Base-by-base conservation (phyloP, 1,284 basidiomycete genomes). In the Fomitopsis palustris region DNA sequence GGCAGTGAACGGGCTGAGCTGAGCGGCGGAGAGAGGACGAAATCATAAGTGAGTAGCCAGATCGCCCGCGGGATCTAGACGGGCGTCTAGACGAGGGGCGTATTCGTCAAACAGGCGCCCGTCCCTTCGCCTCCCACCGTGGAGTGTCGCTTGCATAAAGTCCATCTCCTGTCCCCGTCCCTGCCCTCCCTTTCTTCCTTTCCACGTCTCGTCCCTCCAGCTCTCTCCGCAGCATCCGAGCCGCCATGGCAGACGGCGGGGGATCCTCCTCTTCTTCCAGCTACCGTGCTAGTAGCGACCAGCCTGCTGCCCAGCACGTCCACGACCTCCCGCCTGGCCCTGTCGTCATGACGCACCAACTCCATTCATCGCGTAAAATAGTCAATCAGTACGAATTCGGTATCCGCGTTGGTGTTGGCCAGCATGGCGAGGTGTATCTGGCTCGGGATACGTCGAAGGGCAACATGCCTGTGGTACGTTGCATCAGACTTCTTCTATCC, bases 301-400 rank as follows among this genome's bases (percentile, higher is more conserved):
- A 42, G 45, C 19, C 7, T 27, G 31, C 25, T 17, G 21, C 53
- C 47, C 35, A 41, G n/a, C 39, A 23, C 19, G 35, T 19, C 33
- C 55, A 41, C 35, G 38, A 35, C 51, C 21, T 27, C 61, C 43
- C 56, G 59, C 56, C 61, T 49, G 54, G 75, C 61, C 77, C 75
- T 60, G 85, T 86, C 62, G 77, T 85, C 64, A 87, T 89, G 68
- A 92, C 90, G 4, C 76, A 79, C 60, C 77, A 79, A 54, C 72
- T 84, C 23, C 68, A 75, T 55, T 70, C 77, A 60, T 31, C 33
- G 23, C 66, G 56, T 74, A 64, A 78, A 55, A 86, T 88, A 79
- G 80, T 94, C 68, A 95, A 95, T 75, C 88, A 93, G 70, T 94
- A 94, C 72, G 75, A 85, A 64, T 85, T 92, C 60, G 78, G 80